Evolutionary conservation across 192 early-diverging fungal species (phyloP).

Genomic region (Coemansia sp.): DNA sequence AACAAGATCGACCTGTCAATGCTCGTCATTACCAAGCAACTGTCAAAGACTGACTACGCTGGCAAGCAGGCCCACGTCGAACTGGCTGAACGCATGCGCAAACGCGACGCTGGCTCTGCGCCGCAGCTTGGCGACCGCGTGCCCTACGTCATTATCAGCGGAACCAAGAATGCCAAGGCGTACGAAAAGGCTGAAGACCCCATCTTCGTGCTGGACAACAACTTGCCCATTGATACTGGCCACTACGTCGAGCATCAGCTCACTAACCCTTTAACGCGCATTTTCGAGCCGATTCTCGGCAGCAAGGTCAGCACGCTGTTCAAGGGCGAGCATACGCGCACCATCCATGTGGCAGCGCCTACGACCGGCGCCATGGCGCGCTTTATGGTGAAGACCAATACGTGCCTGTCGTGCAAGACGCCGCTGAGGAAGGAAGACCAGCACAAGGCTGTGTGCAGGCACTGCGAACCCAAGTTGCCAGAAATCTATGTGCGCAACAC

Average conservation of each 20-base stretch:
- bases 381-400: constrained; percentile 90
- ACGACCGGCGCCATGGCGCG: constrained; percentile 89
- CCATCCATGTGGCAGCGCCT: constrained; percentile 84
- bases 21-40: constrained; percentile 93
- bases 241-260: constrained; percentile 98
- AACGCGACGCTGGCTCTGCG: constrained; percentile 95
- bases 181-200: constrained; percentile 99
- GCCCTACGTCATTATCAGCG: constrained; percentile 93
- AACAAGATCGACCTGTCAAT: constrained; percentile 97
- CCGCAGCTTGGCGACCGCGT: constrained; percentile 96
- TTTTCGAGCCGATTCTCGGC: constrained; percentile 96
- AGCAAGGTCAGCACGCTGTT: constrained; percentile 79
- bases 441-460: constrained; percentile 76
- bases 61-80: constrained; percentile 96
- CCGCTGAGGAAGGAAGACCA: constrained; percentile 66
- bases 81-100: constrained; percentile 94
- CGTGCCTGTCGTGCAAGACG: constrained; percentile 90
- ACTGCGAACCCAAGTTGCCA: constrained; percentile 69
- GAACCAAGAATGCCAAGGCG: constrained; percentile 79
- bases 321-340: constrained; percentile 77
- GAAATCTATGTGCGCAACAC: constrained; percentile 82
- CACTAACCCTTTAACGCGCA: constrained; percentile 86
- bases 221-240: constrained; percentile 94
- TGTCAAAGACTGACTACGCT: constrained; percentile 93
- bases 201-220: constrained; percentile 97